These are phyloP conservation scores for Ogataea pignaliae DNA, from an alignment of 805 yeast species.

Conservation along the genomic window DNA sequence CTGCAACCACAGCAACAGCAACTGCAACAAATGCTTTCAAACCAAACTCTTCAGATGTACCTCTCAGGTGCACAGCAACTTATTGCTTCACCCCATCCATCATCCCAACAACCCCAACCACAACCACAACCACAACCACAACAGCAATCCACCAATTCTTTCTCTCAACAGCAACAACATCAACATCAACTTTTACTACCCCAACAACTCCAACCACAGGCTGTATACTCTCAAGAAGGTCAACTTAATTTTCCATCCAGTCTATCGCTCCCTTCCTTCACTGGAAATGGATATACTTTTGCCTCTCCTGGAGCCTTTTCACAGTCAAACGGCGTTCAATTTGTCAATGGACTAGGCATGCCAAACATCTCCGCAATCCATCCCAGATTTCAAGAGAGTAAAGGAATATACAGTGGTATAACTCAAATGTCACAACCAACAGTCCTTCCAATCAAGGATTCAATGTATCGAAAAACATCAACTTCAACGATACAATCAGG, in stretches of 20 bases:
- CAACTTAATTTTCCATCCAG: background rate
- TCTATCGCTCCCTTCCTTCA: background rate
- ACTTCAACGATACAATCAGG: constrained; percentile 20
- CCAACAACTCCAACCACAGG: constrained; percentile 5
- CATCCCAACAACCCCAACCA: too few relatives aligned
- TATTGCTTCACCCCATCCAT: too few relatives aligned
- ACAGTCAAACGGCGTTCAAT: too few relatives aligned
- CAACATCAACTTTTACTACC: background rate
- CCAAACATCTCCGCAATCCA: too few relatives aligned
- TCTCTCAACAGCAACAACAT: constrained; percentile 1
- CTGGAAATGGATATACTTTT: constrained; percentile 1
- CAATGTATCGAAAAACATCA: constrained; percentile 18
- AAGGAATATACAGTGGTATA: too few relatives aligned
- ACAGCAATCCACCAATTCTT: constrained; percentile 2
- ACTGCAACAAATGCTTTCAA: too few relatives aligned
- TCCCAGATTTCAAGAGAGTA: constrained; percentile 14
- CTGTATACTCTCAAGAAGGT: constrained; percentile 4
- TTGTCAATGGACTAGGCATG: too few relatives aligned
- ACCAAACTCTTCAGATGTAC: too few relatives aligned
- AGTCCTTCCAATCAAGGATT: constrained; percentile 15
- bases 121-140: background rate
- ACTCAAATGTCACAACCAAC: constrained; percentile 4
- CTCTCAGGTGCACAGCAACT: too few relatives aligned
- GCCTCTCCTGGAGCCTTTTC: too few relatives aligned
- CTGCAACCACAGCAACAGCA: constrained; percentile 3